Percentiles rank a stretch among this genome's conserved stretches.
These are phyloP conservation scores for Eucalyptus albens DNA, from an alignment of 345 rosid genomes.

Conservation along the genomic window DNA sequence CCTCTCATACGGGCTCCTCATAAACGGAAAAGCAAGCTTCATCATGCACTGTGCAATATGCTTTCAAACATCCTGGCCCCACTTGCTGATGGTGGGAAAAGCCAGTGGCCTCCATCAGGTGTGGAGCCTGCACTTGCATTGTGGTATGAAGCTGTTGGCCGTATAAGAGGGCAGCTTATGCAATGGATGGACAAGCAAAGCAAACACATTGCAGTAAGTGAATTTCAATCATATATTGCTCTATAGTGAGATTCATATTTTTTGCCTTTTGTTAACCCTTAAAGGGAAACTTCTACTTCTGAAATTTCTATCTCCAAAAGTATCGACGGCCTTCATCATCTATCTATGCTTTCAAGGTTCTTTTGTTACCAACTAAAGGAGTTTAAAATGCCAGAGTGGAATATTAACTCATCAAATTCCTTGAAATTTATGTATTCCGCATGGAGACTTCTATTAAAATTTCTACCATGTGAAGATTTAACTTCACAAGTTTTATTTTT, in stretches of 20 bases:
- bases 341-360: neutral
- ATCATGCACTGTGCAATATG: constrained; percentile 97
- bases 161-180: constrained; percentile 69
- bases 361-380: neutral
- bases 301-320: neutral
- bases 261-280: neutral
- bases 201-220: constrained; percentile 86
- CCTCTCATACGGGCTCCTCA: constrained; percentile 89
- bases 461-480: neutral
- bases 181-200: constrained; percentile 99
- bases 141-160: constrained; percentile 98
- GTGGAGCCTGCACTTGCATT: constrained; percentile 84
- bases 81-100: constrained; percentile 88
- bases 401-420: neutral
- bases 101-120: constrained; percentile 96
- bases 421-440: neutral
- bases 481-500: neutral
- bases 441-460: neutral
- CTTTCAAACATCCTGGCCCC: constrained; percentile 93
- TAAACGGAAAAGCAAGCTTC: constrained; percentile 90
- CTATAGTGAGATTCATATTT: neutral
- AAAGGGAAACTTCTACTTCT: neutral
- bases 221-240: neutral
- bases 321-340: neutral
- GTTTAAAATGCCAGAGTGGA: neutral